These are phyloP conservation scores for Cyclanthera cordifolia DNA, from an alignment of 306 rosid species.

Conservation along the genomic window DNA sequence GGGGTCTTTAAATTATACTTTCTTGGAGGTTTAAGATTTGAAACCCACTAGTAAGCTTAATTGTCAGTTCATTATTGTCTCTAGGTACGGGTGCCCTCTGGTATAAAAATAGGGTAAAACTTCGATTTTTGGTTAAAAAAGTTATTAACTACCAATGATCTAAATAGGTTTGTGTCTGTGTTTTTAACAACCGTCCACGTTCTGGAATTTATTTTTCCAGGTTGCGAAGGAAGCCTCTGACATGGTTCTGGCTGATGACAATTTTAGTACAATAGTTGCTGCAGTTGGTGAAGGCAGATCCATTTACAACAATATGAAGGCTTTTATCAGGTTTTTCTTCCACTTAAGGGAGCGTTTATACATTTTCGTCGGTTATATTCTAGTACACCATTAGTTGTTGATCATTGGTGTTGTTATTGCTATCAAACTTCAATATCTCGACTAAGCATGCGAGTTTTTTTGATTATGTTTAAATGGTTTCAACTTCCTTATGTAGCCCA, in stretches of 20 bases:
- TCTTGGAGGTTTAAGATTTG: too few species aligned
- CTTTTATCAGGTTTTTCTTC: slow-evolving; percentile 69
- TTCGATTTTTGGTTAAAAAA: too few species aligned
- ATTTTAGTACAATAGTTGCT: slow-evolving; percentile 82
- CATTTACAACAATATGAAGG: slow-evolving; percentile 86
- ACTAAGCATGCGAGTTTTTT: neutral
- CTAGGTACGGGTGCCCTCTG: too few species aligned
- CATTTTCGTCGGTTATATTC: neutral
- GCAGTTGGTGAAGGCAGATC: slow-evolving; percentile 98
- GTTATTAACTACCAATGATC: neutral
- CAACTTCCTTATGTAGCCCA: neutral
- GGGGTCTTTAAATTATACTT: too few species aligned
- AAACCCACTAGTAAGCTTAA: too few species aligned
- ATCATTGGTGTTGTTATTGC: neutral
- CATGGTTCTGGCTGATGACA: slow-evolving; percentile 94
- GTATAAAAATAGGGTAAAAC: too few species aligned
- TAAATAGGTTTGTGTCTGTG: neutral
- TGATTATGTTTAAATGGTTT: neutral
- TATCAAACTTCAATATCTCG: neutral
- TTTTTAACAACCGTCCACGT: neutral
- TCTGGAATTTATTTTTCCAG: slow-evolving; percentile 25
- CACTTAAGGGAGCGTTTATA: neutral
- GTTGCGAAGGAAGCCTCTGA: slow-evolving; percentile 99
- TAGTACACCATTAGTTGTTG: neutral
- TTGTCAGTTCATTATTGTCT: too few species aligned